Evolutionary conservation across 805 yeast genomes (phyloP).

Genomic region (Ogataea ganodermae): DNA sequence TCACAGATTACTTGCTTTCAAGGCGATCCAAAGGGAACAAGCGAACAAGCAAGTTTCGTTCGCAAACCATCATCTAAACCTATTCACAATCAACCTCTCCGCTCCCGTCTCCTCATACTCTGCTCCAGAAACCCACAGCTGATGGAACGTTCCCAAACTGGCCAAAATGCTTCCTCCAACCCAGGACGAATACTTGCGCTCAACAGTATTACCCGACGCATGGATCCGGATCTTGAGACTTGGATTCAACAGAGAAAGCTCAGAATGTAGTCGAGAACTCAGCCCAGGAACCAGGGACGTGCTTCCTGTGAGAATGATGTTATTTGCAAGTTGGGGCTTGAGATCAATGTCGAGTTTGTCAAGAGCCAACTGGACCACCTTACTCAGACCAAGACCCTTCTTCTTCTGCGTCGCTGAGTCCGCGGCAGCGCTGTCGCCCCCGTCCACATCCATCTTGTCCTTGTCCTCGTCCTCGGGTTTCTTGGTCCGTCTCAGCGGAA

Average conservation of each 20-base stretch:
- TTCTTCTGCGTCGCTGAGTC: not conserved
- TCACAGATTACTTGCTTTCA: too few species aligned
- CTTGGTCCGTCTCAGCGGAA: conserved; percentile 66
- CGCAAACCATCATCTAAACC: conserved; percentile 61
- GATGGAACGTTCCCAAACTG: conserved; percentile 91
- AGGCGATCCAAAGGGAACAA: too few species aligned
- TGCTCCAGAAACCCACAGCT: conserved; percentile 85
- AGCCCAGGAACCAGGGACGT: conserved; percentile 78
- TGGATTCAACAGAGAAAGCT: conserved; percentile 69
- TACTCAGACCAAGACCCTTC: conserved; percentile 48
- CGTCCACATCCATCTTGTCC: conserved; percentile 37
- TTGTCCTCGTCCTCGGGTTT: conserved; percentile 37
- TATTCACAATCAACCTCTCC: conserved; percentile 73
- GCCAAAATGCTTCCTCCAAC: conserved; percentile 89
- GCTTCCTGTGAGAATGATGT: conserved; percentile 85
- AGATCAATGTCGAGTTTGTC: conserved; percentile 74
- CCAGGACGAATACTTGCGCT: conserved; percentile 84
- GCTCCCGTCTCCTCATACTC: conserved; percentile 90
- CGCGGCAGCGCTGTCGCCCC: not conserved
- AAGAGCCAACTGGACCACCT: conserved; percentile 56
- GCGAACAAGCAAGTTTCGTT: too few species aligned
- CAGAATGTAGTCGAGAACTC: conserved; percentile 72
- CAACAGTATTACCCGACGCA: conserved; percentile 75
- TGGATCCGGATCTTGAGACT: conserved; percentile 84
- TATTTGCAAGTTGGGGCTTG: conserved; percentile 84